phyloP scores from a whole-genome alignment of 148 eudicot genomes.

The Camellia japonica region DNA sequence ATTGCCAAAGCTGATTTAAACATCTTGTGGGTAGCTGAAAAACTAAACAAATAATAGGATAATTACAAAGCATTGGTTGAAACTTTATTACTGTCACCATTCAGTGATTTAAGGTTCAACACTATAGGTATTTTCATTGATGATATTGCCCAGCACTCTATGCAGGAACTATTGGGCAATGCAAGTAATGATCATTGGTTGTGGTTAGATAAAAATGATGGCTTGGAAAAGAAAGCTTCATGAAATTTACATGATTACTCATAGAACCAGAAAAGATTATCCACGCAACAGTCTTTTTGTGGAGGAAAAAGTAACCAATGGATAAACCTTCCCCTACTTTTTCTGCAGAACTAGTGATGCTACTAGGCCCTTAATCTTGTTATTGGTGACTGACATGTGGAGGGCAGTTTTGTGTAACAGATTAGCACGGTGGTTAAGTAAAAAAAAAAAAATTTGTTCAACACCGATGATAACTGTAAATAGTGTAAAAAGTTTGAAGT shows the following conservation, averaged over 20 bases:
- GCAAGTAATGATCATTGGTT: not conserved
- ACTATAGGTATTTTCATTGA: not conserved
- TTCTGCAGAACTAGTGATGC: not conserved
- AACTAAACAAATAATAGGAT: not conserved
- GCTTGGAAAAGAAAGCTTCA: not conserved
- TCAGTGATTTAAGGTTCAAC: not conserved
- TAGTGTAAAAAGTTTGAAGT: not conserved
- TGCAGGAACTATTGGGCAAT: not conserved
- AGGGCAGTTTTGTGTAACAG: not conserved
- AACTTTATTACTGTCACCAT: not conserved
- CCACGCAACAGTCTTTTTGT: not conserved
- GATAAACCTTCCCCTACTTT: not conserved
- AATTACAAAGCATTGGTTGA: not conserved
- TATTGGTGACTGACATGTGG: not conserved
- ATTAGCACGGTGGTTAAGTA: not conserved
- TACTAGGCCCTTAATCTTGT: constrained; percentile 2
- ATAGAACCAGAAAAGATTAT: no score
- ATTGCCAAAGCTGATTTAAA: not conserved
- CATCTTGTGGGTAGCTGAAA: not conserved
- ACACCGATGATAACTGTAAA: not conserved
- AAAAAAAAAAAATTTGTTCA: not conserved
- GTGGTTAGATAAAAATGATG: not conserved
- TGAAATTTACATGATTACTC: no score
- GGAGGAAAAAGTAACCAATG: not conserved
- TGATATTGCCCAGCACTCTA: not conserved